Conservation (phyloP, 1,284 basidiomycete species). For the Microbotryomycetes sp. region DNA sequence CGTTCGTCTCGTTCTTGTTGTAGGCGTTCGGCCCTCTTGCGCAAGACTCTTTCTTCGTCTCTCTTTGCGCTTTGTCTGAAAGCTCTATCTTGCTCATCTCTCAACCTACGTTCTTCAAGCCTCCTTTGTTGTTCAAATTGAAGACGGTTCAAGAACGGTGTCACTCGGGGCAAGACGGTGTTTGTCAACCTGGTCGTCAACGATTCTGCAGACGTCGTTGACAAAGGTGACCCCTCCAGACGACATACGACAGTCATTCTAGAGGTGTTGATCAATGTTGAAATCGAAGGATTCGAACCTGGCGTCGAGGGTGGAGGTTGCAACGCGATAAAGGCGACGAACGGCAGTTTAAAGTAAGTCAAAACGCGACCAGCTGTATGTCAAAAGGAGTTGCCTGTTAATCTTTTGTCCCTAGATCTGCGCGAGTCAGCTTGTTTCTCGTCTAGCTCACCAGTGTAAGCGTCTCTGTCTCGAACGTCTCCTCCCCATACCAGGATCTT, state of each 20-base stretch:
- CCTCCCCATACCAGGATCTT: slow-evolving; percentile 75
- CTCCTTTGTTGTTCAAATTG: slow-evolving; percentile 47
- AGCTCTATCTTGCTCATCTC: slow-evolving; percentile 75
- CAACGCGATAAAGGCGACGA: slow-evolving; percentile 79
- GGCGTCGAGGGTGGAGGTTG: slow-evolving; percentile 50
- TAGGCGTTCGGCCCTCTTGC: slow-evolving; percentile 6
- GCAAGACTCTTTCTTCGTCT: slow-evolving; percentile 60
- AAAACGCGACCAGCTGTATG: slow-evolving; percentile 8
- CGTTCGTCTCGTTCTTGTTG: slow-evolving; percentile 32
- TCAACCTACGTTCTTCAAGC: slow-evolving; percentile 59
- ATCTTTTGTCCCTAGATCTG: background rate
- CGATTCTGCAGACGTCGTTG: slow-evolving; percentile 52
- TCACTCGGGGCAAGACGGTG: slow-evolving; percentile 68
- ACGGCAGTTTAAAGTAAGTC: slow-evolving; percentile 54
- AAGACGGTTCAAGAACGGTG: slow-evolving; percentile 61
- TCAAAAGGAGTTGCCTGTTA: background rate
- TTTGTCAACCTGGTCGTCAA: slow-evolving; percentile 60
- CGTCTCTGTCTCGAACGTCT: slow-evolving; percentile 68
- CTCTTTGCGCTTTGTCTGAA: slow-evolving; percentile 54
- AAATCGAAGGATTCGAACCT: slow-evolving; percentile 35
- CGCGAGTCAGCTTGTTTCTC: background rate
- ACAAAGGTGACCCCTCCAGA: slow-evolving; percentile 60
- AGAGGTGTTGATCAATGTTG: slow-evolving; percentile 47
- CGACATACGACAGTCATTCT: slow-evolving; percentile 71
- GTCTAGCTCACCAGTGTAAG: slow-evolving; percentile 62